phyloP scores from a whole-genome alignment of 2,329 filamentous ascomycete species.

The Colletotrichum chrysophilum region DNA sequence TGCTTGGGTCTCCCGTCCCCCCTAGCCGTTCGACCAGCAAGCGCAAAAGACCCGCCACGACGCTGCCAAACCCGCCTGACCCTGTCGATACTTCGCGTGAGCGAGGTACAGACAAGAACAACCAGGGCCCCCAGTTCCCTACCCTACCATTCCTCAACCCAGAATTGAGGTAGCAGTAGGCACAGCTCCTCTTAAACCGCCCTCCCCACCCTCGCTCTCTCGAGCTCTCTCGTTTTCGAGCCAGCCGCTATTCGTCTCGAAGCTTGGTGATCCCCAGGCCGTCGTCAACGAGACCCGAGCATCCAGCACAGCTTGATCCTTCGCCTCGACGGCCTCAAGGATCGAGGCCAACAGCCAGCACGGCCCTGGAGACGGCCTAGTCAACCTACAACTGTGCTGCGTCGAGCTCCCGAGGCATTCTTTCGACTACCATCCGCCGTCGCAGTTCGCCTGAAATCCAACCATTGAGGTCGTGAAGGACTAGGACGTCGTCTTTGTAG shows the following conservation, averaged over 20 bases:
- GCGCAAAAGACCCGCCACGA: slow-evolving; percentile 1
- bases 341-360: slow-evolving; percentile 4
- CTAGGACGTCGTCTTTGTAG: background rate
- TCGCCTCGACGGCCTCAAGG: slow-evolving; percentile 10
- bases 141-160: background rate
- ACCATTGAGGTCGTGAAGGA: background rate
- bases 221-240: slow-evolving; percentile 20
- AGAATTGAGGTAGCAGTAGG: slow-evolving; percentile 17
- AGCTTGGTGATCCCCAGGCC: slow-evolving; percentile 27
- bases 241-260: slow-evolving; percentile 26
- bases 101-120: slow-evolving; percentile 10
- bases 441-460: background rate
- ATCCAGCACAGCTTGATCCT: slow-evolving; percentile 19
- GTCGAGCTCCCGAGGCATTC: slow-evolving; percentile 28
- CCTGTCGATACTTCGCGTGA: slow-evolving; percentile 15
- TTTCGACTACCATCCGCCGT: slow-evolving; percentile 9
- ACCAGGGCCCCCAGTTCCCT: slow-evolving; percentile 22
- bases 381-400: slow-evolving; percentile 14
- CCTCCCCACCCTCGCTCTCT: slow-evolving; percentile 30
- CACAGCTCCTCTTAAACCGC: slow-evolving; percentile 36
- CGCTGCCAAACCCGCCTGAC: slow-evolving; percentile 6
- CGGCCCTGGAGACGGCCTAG: background rate
- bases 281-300: slow-evolving; percentile 25
- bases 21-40: slow-evolving; percentile 6
- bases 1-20: background rate